Conservation (phyloP, 106 monocot genomes). For the Dioscorea dumetorum region DNA sequence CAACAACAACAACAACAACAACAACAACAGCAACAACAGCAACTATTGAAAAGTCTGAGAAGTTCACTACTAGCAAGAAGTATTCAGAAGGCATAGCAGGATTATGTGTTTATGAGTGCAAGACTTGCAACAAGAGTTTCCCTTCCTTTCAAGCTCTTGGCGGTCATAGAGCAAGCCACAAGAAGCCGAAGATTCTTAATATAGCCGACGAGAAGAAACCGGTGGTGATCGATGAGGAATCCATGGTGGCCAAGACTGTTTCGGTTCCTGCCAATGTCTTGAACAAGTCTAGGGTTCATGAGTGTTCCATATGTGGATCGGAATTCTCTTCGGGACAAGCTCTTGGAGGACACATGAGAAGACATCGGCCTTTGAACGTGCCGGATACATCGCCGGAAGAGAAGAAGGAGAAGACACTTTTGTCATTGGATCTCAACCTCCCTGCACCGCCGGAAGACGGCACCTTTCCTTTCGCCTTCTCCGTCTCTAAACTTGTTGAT, state of each 20-base stretch:
- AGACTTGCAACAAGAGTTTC: slow-evolving; percentile 65
- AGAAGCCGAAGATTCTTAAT: slow-evolving; percentile 29
- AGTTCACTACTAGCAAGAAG: slow-evolving; percentile 19
- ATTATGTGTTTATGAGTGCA: slow-evolving; percentile 48
- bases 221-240: slow-evolving; percentile 3
- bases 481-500: slow-evolving; percentile 39
- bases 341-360: slow-evolving; percentile 93
- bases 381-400: neutral
- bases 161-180: slow-evolving; percentile 62
- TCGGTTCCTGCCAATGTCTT: neutral
- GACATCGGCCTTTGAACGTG: slow-evolving; percentile 49
- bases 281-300: slow-evolving; percentile 39
- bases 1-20: no score
- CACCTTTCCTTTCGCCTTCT: slow-evolving; percentile 8
- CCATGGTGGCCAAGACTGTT: neutral
- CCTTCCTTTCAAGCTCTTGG: slow-evolving; percentile 74
- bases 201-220: neutral
- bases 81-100: slow-evolving; percentile 14
- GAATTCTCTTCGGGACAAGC: slow-evolving; percentile 93
- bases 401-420: slow-evolving; percentile 33
- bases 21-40: no score
- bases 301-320: slow-evolving; percentile 72
- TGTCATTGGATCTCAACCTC: slow-evolving; percentile 75
- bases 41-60: neutral
- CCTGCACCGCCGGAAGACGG: slow-evolving; percentile 59